Evolutionary conservation across 2,329 filamentous ascomycete genomes (phyloP), one percentile per base, ranked within the genome.

Genomic region (Pseudogymnoascus sp.): DNA sequence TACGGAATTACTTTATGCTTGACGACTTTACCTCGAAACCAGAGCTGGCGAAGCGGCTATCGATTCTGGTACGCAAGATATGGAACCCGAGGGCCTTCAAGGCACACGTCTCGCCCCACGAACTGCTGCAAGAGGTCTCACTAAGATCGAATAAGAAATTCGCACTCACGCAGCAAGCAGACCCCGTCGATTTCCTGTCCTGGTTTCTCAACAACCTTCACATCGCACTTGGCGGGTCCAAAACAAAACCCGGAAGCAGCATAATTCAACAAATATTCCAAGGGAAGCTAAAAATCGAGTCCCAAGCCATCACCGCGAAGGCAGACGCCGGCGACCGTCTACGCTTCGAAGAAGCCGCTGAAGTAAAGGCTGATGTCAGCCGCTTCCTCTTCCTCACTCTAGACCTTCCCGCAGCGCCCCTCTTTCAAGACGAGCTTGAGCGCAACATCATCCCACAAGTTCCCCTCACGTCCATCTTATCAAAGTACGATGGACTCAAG

Each of bases 161-260:
- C 77, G 94, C 89, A 4, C 81, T 97, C 58, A 96, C 92, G 0
- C 80, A 86, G 29, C 94, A 97, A 77, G 94, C 92, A 17, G 94
- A 99, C 74, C 94, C 94, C 0, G 92, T 96, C 64, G 94, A 99
- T 55, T 97, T 99, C 71, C 80, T 99, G 51, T 92, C 90, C 27
- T 99, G 94, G 94, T 97, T 97, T 74, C 83, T 99, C 62, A 97
- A 99, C 78, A 91, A 96, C 74, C 83, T 99, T 9, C 94, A 99
- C 74, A 82, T 97, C 13, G 89, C 91, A 17, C 84, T 99, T 1
- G 94, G 94, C 61, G 94, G 94, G 65, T 92, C 88, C 72, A 93
- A 91, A 73, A 89, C 89, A 6, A 94, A 91, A 70, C 89, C 92
- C 0, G 86, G 88, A 27, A 89, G 86, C 69, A 93, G 89, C 72